Base-by-base conservation (phyloP, 108 stramenopile species). In the Cylindrotheca fusiformis region DNA sequence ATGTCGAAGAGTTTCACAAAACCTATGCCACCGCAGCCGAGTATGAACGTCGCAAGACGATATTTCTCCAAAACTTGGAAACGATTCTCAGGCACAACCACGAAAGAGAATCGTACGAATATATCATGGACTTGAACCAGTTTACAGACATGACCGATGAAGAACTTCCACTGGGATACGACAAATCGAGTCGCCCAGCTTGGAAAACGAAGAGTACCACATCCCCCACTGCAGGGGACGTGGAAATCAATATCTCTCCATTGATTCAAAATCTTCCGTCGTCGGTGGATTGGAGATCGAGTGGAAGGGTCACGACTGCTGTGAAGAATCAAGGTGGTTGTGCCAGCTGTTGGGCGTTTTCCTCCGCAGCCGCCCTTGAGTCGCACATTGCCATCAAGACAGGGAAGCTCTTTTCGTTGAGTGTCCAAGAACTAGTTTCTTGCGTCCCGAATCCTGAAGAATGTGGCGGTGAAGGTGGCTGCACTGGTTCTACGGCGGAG, bases 341-440 rank as follows among this genome's bases (percentile, higher is more conserved):
- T 65, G 95, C 93, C 10, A 71, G 65, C 2, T 96, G 95, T 66
- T 96, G 95, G 95, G 81, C 93, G 14, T 88, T 94, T 67, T 89
- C 89, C 10, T 58, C 85, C 20, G 79, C 84, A 4, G 83, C 84
- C 0, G 73, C 52, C 17, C 62, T 96, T 36, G 93, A 96, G 69
- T 80, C 75, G 4, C 88, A 93, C 52, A 52, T 93, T n/a, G 88
- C 91, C 23, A 78, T 90, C 22, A 63, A 71, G 20, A 87, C 90
- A 4, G 90, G 85, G 14, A 68, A 67, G 23, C 72, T 81, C 8
- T 72, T 80, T 58, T 54, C 73, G 22, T 52, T 95, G 20, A 80
- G 83, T 56, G 73, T 76, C 46, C 84, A 86, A 68, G 82, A 89
- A 63, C 55, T 96, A 46, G 87, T 91, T 18, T 69, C 78, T 29